Percentiles rank a stretch among this genome's conserved stretches.
Conservation (phyloP, 129 eudicot species). For the Mikania micrantha region DNA sequence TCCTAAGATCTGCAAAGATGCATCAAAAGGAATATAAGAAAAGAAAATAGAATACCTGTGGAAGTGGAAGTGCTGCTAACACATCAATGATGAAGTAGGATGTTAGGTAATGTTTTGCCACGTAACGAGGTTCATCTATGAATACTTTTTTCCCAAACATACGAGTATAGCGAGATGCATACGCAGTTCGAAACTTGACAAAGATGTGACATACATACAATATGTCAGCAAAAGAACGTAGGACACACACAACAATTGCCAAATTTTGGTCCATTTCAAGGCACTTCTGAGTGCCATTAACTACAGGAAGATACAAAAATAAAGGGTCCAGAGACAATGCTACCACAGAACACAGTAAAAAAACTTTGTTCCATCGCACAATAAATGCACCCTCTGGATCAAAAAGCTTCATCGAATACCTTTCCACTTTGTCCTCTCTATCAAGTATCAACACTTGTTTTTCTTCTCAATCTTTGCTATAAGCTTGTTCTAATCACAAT, state of each 20-base stretch:
- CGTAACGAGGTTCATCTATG: slow-evolving; percentile 13
- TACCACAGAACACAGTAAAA: slow-evolving; percentile 28
- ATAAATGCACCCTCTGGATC: slow-evolving; percentile 27
- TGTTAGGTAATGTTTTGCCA: slow-evolving; percentile 25
- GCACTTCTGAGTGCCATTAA: slow-evolving; percentile 27
- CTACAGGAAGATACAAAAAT: slow-evolving; percentile 33
- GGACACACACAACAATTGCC: slow-evolving; percentile 17
- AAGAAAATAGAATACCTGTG: slow-evolving; percentile 32
- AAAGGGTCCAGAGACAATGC: slow-evolving; percentile 37
- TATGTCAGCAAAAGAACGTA: slow-evolving; percentile 26
- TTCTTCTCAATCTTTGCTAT: too few relatives aligned
- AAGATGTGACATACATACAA: slow-evolving; percentile 19
- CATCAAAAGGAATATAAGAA: background rate
- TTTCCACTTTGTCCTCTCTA: background rate
- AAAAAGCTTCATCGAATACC: slow-evolving; percentile 10
- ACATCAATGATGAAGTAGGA: slow-evolving; percentile 34
- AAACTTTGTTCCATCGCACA: slow-evolving; percentile 29
- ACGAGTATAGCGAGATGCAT: slow-evolving; percentile 6
- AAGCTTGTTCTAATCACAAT: background rate
- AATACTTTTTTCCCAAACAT: background rate
- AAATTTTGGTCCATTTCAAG: slow-evolving; percentile 24
- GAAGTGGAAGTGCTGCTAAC: slow-evolving; percentile 38
- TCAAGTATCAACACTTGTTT: slow-evolving; percentile 6
- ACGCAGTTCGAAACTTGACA: slow-evolving; percentile 20
- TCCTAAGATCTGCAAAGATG: background rate